Evolutionary conservation across 768 basidiomycete genomes (phyloP).

Genomic region (Lentinula lateritia): DNA sequence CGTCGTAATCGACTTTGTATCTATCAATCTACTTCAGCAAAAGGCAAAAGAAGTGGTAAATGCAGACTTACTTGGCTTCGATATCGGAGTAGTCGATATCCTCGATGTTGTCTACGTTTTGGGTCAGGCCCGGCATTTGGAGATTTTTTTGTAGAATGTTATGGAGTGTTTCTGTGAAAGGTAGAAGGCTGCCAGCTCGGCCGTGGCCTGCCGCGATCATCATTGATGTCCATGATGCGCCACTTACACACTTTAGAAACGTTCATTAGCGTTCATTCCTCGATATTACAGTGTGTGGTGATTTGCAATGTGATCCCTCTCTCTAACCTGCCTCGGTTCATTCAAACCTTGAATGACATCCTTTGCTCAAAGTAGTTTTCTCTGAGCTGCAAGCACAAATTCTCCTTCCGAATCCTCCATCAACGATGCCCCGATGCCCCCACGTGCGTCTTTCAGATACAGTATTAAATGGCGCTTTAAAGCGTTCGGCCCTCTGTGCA

Average conservation of each 20-base stretch:
- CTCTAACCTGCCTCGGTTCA: not conserved
- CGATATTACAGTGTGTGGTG: not conserved
- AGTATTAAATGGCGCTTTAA: not conserved
- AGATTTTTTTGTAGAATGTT: not conserved
- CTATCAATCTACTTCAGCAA: conserved; percentile 32
- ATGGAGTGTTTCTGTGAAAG: no score
- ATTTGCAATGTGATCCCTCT: not conserved
- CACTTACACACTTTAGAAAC: not conserved
- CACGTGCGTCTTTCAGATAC: not conserved
- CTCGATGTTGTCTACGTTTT: conserved; percentile 31
- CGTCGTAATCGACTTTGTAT: conserved; percentile 80
- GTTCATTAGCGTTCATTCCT: not conserved
- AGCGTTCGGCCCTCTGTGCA: not conserved
- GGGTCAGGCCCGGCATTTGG: conserved; percentile 2
- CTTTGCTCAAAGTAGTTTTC: not conserved
- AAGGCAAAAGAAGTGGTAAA: not conserved
- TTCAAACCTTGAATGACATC: not conserved
- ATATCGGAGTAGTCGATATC: conserved; percentile 87
- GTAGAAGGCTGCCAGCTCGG: no score
- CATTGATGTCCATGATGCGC: not conserved
- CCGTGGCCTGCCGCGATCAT: not conserved
- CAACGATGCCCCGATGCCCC: not conserved
- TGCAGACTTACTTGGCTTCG: conserved; percentile 64
- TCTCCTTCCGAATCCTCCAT: not conserved
- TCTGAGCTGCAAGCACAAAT: not conserved